Evolutionary conservation across 257 asterid species (phyloP).

Genomic region (Solanum pinnatisectum): DNA sequence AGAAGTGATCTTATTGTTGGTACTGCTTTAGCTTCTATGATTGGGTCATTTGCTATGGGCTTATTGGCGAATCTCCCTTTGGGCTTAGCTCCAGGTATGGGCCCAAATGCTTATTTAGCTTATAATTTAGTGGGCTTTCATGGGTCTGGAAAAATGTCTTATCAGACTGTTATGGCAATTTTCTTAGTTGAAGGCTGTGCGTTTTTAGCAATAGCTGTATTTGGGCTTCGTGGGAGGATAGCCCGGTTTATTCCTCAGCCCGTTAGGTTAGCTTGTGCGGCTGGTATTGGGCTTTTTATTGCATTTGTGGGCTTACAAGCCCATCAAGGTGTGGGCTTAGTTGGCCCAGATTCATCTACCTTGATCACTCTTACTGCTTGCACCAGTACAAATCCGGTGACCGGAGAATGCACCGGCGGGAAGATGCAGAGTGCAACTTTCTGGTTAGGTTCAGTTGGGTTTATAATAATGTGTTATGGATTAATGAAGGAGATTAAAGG

Average conservation of each 20-base stretch:
- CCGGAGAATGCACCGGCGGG: constrained; percentile 53
- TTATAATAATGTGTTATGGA: constrained; percentile 47
- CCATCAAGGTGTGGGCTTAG: constrained; percentile 58
- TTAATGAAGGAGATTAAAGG: constrained; percentile 60
- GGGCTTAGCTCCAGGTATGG: constrained; percentile 81
- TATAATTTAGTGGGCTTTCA: constrained; percentile 72
- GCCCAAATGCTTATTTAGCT: constrained; percentile 62
- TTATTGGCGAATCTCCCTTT: constrained; percentile 59
- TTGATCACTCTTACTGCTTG: constrained; percentile 48
- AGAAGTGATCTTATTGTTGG: constrained; percentile 57
- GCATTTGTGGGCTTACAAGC: constrained; percentile 67
- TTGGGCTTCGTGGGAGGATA: constrained; percentile 65
- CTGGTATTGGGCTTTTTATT: constrained; percentile 67
- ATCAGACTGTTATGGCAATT: constrained; percentile 57
- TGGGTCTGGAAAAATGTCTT: constrained; percentile 50
- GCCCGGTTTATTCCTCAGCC: constrained; percentile 56
- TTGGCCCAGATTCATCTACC: constrained; percentile 55
- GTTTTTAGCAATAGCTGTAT: constrained; percentile 43
- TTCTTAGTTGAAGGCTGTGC: constrained; percentile 57
- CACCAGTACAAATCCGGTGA: constrained; percentile 13
- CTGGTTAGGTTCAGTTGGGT: constrained; percentile 60
- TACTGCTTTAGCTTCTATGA: constrained; percentile 60
- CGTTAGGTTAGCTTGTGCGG: constrained; percentile 45
- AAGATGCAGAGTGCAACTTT: constrained; percentile 67
- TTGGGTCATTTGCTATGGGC: constrained; percentile 70